Evolutionary conservation across 2,329 filamentous ascomycete species (phyloP).

Genomic region (Pseudogymnoascus sp.): DNA sequence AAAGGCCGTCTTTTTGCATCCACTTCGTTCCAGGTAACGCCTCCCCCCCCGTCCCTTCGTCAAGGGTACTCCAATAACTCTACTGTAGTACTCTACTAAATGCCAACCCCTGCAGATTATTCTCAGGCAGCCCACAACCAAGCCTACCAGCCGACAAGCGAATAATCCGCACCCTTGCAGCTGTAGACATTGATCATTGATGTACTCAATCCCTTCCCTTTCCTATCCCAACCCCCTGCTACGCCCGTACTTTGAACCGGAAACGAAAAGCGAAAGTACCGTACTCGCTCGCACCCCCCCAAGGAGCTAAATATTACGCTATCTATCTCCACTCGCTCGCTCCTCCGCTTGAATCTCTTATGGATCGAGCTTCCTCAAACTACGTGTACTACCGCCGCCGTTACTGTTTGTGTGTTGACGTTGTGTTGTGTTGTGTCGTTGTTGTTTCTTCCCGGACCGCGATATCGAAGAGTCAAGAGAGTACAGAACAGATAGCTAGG

Average conservation of each 20-base stretch:
- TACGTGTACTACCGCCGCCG: not conserved
- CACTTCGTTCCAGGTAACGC: not conserved
- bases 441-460: not conserved
- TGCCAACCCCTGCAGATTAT: not conserved
- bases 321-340: not conserved
- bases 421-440: not conserved
- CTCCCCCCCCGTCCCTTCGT: not conserved
- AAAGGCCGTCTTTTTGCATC: not conserved
- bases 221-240: not conserved
- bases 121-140: not conserved
- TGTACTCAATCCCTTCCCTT: not conserved
- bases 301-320: constrained; percentile 3
- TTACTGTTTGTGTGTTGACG: not conserved
- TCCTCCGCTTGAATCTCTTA: not conserved
- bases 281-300: not conserved
- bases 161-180: not conserved
- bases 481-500: not conserved
- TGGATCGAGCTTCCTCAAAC: not conserved
- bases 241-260: not conserved
- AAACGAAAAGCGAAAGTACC: not conserved
- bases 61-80: not conserved
- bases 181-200: not conserved
- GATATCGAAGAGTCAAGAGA: not conserved
- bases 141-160: not conserved
- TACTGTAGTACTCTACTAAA: not conserved